Conservation (phyloP, 2,329 filamentous ascomycete species). For the Didymella lethalis region DNA sequence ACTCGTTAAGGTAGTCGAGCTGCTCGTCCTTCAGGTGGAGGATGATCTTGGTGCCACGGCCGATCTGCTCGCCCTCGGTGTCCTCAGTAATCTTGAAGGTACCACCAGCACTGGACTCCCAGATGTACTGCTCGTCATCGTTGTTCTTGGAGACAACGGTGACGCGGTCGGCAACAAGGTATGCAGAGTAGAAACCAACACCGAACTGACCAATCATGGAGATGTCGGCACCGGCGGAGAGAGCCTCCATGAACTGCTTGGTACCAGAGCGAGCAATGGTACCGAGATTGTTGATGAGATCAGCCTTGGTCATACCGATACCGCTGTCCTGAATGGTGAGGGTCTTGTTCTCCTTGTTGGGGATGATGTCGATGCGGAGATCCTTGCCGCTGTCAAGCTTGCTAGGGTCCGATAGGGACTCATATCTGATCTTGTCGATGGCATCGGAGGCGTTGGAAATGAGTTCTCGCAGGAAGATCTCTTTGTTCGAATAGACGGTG, state of each 20-base stretch:
- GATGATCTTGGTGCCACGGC: conserved; percentile 96
- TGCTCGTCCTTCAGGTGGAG: conserved; percentile 99
- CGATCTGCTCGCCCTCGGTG: conserved; percentile 87
- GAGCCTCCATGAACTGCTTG: conserved; percentile 99
- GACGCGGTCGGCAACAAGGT: conserved; percentile 97
- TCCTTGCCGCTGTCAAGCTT: conserved; percentile 98
- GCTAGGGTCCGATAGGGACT: conserved; percentile 94
- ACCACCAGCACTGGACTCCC: conserved; percentile 96
- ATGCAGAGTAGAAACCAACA: conserved; percentile 99
- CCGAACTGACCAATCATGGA: conserved; percentile 99
- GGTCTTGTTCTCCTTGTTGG: conserved; percentile 96
- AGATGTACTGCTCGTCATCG: conserved; percentile 99
- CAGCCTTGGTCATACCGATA: conserved; percentile 99
- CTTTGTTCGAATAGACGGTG: conserved; percentile 99
- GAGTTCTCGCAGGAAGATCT: conserved; percentile 98
- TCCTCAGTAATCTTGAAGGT: conserved; percentile 94
- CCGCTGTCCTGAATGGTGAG: conserved; percentile 96
- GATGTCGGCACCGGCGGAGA: conserved; percentile 97
- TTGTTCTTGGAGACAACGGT: conserved; percentile 98
- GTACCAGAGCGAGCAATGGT: conserved; percentile 99
- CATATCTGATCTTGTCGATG: conserved; percentile 99
- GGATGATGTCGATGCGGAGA: conserved; percentile 98
- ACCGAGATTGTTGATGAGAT: conserved; percentile 99
- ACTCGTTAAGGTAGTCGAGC: conserved; percentile 96
- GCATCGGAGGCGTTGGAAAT: conserved; percentile 99